These are phyloP conservation scores for Metrosideros polymorpha DNA, from an alignment of 441 rosid genomes.

Conservation along the genomic window DNA sequence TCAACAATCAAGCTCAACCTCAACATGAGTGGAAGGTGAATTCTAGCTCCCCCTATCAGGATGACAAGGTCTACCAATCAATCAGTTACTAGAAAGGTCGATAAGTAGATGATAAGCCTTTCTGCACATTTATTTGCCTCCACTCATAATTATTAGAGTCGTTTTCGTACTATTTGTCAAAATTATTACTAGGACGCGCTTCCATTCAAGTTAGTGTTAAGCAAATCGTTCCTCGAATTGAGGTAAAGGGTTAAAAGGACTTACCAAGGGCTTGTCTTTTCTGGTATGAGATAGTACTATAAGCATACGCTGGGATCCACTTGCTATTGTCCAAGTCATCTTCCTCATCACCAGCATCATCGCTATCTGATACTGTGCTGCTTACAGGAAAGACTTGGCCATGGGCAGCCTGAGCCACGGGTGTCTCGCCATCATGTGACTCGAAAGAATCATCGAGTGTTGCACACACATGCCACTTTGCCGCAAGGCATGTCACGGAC, in stretches of 20 bases:
- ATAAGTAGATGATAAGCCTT: no score
- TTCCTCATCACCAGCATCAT: conserved; percentile 67
- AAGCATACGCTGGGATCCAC: conserved; percentile 67
- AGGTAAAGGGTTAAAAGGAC: not conserved
- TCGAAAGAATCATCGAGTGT: conserved; percentile 53
- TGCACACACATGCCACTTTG: conserved; percentile 87
- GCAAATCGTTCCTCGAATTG: not conserved
- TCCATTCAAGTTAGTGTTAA: not conserved
- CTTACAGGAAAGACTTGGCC: conserved; percentile 12
- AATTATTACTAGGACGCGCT: not conserved
- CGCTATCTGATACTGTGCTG: conserved; percentile 30
- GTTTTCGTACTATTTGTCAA: not conserved
- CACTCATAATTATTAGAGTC: not conserved
- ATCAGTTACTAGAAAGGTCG: not conserved
- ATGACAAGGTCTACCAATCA: not conserved
- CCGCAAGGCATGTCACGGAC: conserved; percentile 65
- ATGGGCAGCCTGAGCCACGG: conserved; percentile 15
- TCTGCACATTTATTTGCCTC: no score
- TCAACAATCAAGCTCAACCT: not conserved
- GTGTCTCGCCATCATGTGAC: conserved; percentile 55
- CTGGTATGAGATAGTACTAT: conserved; percentile 72
- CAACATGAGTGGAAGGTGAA: not conserved
- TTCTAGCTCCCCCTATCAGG: not conserved
- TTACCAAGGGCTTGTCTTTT: conserved; percentile 87
- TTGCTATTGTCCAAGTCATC: conserved; percentile 73